phyloP scores from a whole-genome alignment of 129 eudicot species.

The Chrysanthemum lavandulifolium region DNA sequence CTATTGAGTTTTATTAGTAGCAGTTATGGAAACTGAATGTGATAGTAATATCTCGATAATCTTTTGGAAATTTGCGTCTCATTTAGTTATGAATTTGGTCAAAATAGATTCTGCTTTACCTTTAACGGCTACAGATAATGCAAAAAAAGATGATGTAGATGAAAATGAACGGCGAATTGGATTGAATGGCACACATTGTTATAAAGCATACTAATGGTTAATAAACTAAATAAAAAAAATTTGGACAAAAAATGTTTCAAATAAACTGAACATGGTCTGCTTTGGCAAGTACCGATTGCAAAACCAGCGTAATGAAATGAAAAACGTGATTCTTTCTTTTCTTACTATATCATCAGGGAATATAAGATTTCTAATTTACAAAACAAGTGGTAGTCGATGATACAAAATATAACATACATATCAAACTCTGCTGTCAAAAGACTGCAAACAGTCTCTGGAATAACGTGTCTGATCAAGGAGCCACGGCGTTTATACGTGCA shows the following conservation, averaged over 20 bases:
- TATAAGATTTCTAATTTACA: neutral
- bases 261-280: no score
- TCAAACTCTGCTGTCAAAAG: constrained; percentile 5
- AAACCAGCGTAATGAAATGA: constrained; percentile 8
- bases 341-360: constrained; percentile 14
- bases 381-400: neutral
- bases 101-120: neutral
- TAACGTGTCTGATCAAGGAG: neutral
- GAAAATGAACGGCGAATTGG: no score
- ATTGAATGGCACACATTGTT: no score
- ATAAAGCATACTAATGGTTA: no score
- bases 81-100: neutral
- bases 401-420: constrained; percentile 22
- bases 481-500: neutral
- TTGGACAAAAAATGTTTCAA: no score
- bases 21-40: neutral
- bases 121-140: neutral
- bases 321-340: constrained; percentile 13
- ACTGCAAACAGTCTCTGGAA: constrained; percentile 1
- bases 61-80: neutral
- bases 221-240: no score
- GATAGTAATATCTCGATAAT: neutral
- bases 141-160: no score
- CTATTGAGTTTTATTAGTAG: neutral
- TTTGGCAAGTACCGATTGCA: no score